Percentiles rank a stretch among this genome's conserved stretches.
Evolutionary conservation across 176 grass and related monocot species (phyloP).

Genomic region (Oryza longistaminata): DNA sequence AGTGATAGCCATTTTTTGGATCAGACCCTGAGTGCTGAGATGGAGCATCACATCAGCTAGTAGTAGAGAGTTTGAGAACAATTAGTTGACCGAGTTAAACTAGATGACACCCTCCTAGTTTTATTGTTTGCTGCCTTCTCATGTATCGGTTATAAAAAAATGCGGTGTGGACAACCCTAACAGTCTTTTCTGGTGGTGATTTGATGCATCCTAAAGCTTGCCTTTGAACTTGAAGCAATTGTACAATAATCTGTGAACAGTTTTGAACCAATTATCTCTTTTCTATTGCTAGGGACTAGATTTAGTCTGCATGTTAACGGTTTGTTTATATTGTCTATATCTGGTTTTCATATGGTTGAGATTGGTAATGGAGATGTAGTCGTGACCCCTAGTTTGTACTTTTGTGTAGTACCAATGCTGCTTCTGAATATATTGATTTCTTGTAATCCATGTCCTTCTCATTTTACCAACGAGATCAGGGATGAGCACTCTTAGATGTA

Average conservation of each 20-base stretch:
- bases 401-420: background rate
- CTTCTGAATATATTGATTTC: background rate
- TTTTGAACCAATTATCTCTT: conserved; percentile 4
- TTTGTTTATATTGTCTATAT: conserved; percentile 10
- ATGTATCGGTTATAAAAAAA: conserved; percentile 9
- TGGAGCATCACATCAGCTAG: background rate
- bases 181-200: background rate
- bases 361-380: background rate
- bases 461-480: background rate
- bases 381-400: background rate
- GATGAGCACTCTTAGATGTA: background rate
- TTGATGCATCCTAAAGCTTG: conserved; percentile 10
- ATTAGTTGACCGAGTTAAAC: background rate
- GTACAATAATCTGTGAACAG: background rate
- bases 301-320: conserved; percentile 11
- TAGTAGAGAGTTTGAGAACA: background rate
- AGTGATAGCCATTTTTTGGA: background rate
- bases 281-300: conserved; percentile 3
- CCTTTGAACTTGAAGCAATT: background rate
- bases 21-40: background rate
- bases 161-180: background rate
- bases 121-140: background rate
- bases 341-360: background rate
- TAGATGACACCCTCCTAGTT: background rate
- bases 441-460: background rate